Base-by-base conservation (phyloP, 2,329 filamentous ascomycete species). In the Ceratocystis alfenasii region DNA sequence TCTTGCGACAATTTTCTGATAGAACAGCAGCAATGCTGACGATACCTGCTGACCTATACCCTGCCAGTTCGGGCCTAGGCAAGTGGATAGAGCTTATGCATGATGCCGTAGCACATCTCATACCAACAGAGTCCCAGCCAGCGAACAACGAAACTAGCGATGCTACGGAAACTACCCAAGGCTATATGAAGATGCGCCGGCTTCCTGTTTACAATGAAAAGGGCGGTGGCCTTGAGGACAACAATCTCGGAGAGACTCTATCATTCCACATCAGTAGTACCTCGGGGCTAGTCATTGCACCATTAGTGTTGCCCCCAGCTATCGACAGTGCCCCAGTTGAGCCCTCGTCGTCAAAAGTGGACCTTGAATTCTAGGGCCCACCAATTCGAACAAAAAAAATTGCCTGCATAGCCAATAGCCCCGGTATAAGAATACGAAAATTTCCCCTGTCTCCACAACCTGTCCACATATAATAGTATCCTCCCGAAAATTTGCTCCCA, bases 151-250 rank as follows among this genome's bases (percentile, higher is more conserved):
- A 65, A 45, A 61, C 65, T 36, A 41, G 53, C 45, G 28, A 59
- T 59, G 55, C 55, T 59, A 28, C 60, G 1, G 66, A 68, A 33
- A 63, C 64, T n/a, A 65, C 63, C 28, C 66, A 97, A 73, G 94
- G 94, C 0, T 83, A 97, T 75, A 77, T 97, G 20, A 88, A 86
- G 68, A 83, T 95, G 0, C 90, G 95, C 74, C 87, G 87, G 65
- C 75, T 97, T 45, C 93, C 94, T 0, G 80, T 96, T 0, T 87
- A 90, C 70, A 89, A 95, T 68, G 93, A 97, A 73, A 90, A 89
- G 70, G 93, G 94, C 1, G 91, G 91, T 1, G 90, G 90, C 8
- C 81, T 83, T 1, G 84, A 85, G 67, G 80, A 83, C 48, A 83
- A 83, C 67, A 85, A 85, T 69, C 81, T 87, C 65, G 86, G 89